Conservation (phyloP, 1,284 basidiomycete genomes). For the Rhodotorula sp. region DNA sequence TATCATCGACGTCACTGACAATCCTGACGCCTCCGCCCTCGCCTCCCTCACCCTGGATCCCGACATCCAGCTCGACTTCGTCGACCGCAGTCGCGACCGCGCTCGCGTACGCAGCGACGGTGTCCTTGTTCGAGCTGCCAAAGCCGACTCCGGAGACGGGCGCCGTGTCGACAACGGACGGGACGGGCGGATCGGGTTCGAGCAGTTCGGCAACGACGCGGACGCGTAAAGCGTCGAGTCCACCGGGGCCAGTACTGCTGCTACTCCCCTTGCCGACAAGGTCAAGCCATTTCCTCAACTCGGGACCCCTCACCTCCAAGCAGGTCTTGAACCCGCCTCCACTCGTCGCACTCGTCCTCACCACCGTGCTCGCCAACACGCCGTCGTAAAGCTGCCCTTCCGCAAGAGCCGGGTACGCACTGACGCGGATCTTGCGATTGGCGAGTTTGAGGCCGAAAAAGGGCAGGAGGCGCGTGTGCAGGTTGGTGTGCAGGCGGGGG, state of each 20-base stretch:
- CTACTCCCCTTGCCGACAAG: slow-evolving; percentile 6
- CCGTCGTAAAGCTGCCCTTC: slow-evolving; percentile 18
- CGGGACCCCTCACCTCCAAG: slow-evolving; percentile 20
- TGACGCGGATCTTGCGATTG: slow-evolving; percentile 37
- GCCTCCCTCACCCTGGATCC: slow-evolving; percentile 18
- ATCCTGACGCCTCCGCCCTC: slow-evolving; percentile 58
- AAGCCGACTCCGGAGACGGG: neutral
- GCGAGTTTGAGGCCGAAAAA: slow-evolving; percentile 43
- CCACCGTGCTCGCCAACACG: slow-evolving; percentile 22
- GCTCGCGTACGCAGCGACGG: neutral
- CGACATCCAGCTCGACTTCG: slow-evolving; percentile 23
- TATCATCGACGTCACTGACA: slow-evolving; percentile 93
- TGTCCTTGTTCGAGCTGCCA: neutral
- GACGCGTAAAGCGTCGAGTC: slow-evolving; percentile 13
- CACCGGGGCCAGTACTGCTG: neutral
- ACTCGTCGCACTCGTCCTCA: slow-evolving; percentile 21
- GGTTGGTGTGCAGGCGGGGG: slow-evolving; percentile 39
- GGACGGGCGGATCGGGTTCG: slow-evolving; percentile 11
- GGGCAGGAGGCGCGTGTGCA: slow-evolving; percentile 41
- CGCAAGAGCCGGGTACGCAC: slow-evolving; percentile 24
- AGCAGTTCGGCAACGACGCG: slow-evolving; percentile 35
- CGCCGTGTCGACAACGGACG: slow-evolving; percentile 7
- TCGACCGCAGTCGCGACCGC: slow-evolving; percentile 26
- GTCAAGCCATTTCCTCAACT: slow-evolving; percentile 23
- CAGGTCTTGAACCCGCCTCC: slow-evolving; percentile 40